A percentile compares a stretch with the other conserved stretches of the same genome.
These are phyloP conservation scores for Kuraishia molischiana DNA, from an alignment of 805 yeast genomes.

Conservation along the genomic window DNA sequence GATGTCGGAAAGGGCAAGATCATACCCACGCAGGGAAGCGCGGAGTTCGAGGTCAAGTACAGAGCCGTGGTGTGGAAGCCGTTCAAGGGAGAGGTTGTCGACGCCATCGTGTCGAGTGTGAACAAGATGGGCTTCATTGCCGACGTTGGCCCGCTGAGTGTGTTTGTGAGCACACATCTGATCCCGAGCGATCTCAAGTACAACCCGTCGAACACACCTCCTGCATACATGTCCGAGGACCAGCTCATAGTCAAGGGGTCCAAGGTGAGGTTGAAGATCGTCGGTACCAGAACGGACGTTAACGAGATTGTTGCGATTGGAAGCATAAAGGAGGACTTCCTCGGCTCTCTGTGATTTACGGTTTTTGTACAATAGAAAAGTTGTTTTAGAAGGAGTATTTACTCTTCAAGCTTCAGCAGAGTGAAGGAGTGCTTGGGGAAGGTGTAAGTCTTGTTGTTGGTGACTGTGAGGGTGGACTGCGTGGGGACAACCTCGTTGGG, in stretches of 20 bases:
- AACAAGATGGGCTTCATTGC: conserved; percentile 95
- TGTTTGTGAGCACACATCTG: conserved; percentile 88
- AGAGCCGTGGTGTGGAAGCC: conserved; percentile 98
- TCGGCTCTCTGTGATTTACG: conserved; percentile 58
- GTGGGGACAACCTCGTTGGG: conserved; percentile 12
- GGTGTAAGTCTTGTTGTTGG: conserved; percentile 6
- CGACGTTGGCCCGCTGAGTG: conserved; percentile 94
- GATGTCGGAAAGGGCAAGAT: conserved; percentile 94
- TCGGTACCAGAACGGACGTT: conserved; percentile 95
- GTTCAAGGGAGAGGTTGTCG: conserved; percentile 97
- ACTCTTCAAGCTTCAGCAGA: conserved; percentile 5
- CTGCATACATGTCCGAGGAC: conserved; percentile 94
- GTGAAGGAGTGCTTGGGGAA: conserved; percentile 16
- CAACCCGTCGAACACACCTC: conserved; percentile 94
- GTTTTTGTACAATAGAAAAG: not conserved
- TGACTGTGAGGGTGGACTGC: conserved; percentile 20
- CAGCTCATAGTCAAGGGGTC: conserved; percentile 93
- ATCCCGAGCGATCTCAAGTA: conserved; percentile 91
- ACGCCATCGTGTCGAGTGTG: conserved; percentile 90
- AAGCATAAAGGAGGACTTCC: conserved; percentile 92
- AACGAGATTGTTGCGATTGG: conserved; percentile 97
- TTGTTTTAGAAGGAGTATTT: not conserved
- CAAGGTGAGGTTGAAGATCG: conserved; percentile 87
- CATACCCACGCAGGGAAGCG: conserved; percentile 86
- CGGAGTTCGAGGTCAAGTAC: conserved; percentile 93